Percentiles rank a stretch among this genome's conserved stretches.
These are phyloP conservation scores for Adiantum capillusveneris DNA, from an alignment of 75 land plant species.

Conservation along the genomic window DNA sequence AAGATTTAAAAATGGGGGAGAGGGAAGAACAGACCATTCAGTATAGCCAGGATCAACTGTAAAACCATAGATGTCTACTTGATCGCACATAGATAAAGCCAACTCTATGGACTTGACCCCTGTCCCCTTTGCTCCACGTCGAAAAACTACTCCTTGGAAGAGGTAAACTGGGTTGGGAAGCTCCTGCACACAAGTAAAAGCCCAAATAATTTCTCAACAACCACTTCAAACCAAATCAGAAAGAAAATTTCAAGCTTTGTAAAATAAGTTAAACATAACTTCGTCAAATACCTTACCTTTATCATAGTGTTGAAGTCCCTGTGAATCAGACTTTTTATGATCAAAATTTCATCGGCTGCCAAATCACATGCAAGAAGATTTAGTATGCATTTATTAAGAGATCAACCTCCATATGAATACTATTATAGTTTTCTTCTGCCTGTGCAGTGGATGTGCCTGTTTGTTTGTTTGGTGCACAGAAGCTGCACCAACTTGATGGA, in stretches of 20 bases:
- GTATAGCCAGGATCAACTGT: slow-evolving; percentile 98
- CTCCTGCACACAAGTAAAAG: slow-evolving; percentile 29
- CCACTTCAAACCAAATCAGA: neutral
- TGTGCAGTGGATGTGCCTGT: too few species aligned
- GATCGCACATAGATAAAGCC: slow-evolving; percentile 93
- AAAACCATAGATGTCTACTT: slow-evolving; percentile 94
- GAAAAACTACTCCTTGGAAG: slow-evolving; percentile 91
- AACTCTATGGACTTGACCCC: slow-evolving; percentile 94
- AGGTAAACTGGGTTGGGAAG: slow-evolving; percentile 97
- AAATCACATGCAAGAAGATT: neutral
- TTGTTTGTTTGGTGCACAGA: too few species aligned
- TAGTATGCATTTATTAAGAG: too few species aligned
- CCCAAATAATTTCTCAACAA: too few species aligned
- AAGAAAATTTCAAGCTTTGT: neutral
- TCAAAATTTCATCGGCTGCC: slow-evolving; percentile 66
- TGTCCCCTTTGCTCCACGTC: slow-evolving; percentile 98
- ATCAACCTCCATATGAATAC: too few species aligned
- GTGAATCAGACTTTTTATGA: slow-evolving; percentile 88
- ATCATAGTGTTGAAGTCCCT: slow-evolving; percentile 91
- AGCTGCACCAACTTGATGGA: too few species aligned
- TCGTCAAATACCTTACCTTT: slow-evolving; percentile 55
- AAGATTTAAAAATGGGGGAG: neutral
- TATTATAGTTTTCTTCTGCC: too few species aligned
- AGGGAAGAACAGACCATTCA: slow-evolving; percentile 55
- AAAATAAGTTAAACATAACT: too few species aligned